Evolutionary conservation across 306 rosid species (phyloP), one percentile per base, ranked within the genome.

Genomic region (Prunus dulcis): DNA sequence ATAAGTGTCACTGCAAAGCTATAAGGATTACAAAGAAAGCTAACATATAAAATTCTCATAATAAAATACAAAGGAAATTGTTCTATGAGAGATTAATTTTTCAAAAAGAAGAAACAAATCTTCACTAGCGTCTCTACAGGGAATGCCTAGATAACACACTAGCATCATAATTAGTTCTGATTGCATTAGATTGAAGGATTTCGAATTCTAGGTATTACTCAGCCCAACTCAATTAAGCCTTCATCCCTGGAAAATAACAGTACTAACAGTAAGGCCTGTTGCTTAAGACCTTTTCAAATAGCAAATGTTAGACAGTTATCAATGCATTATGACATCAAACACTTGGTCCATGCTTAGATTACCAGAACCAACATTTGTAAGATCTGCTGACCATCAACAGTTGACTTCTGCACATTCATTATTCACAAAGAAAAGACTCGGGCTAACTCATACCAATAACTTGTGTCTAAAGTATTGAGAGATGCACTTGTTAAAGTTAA

Each of bases 381-480:
- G 6, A 30, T 71, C 45, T n/a, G 30, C 11, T 30, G 53, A 70
- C 27, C 28, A 51, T 51, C 25, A 23, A 64, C 23, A 64, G 23
- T 34, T 64, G 34, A 34, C 25, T 38, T 41, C 7, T 34, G 41
- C 41, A 34, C 41, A 34, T 34, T 34, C 41, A 34, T 34, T 34
- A 6, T 34, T 34, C 41, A 34, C 9, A 34, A 71, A 32, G 20
- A 71, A 53, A 84, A 72, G 77, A 43, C 67, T 63, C 15, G 41
- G 80, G 32, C 56, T 50, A 82, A 82, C 74, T 32, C 84, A 47
- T 88, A 95, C 98, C 96, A 95, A 83, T 73, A 90, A 82, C 89
- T 94, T 95, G 86, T 90, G 93, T 82, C 88, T 89, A 52, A 92
- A 78, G 88, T 92, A 95, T 69, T 87, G 90, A 81, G 82, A 46